phyloP scores from a whole-genome alignment of 345 rosid genomes.

The Populus simonii region DNA sequence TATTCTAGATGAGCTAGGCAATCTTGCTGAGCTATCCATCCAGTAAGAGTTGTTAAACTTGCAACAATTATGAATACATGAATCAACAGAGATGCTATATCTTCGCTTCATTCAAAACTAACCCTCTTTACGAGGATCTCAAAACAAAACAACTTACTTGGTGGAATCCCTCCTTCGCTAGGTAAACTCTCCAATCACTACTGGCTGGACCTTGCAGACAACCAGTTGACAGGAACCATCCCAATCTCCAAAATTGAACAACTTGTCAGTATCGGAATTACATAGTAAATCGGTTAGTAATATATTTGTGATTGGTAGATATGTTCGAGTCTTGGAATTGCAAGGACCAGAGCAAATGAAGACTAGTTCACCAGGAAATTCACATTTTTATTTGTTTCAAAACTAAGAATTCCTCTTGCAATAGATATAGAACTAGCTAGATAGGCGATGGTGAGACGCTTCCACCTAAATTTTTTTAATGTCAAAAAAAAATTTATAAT shows the following conservation, averaged over 20 bases:
- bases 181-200: conserved; percentile 74
- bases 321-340: no score
- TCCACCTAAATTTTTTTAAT: no score
- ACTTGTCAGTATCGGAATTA: no score
- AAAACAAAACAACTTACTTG: conserved; percentile 79
- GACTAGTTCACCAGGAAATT: no score
- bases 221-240: conserved; percentile 68
- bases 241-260: conserved; percentile 51
- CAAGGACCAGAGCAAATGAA: no score
- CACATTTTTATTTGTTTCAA: no score
- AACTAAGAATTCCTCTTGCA: no score
- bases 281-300: no score
- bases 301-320: no score
- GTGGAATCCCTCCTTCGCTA: conserved; percentile 66
- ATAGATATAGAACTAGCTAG: no score
- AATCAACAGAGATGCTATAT: neutral
- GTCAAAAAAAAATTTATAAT: no score
- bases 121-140: conserved; percentile 55
- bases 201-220: conserved; percentile 92
- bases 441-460: no score
- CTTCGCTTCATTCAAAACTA: conserved; percentile 6
- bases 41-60: conserved; percentile 46
- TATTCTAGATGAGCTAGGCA: conserved; percentile 82
- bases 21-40: conserved; percentile 69
- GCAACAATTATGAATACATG: neutral